phyloP scores from a whole-genome alignment of 1,284 basidiomycete genomes.

The Baeospora myosura region DNA sequence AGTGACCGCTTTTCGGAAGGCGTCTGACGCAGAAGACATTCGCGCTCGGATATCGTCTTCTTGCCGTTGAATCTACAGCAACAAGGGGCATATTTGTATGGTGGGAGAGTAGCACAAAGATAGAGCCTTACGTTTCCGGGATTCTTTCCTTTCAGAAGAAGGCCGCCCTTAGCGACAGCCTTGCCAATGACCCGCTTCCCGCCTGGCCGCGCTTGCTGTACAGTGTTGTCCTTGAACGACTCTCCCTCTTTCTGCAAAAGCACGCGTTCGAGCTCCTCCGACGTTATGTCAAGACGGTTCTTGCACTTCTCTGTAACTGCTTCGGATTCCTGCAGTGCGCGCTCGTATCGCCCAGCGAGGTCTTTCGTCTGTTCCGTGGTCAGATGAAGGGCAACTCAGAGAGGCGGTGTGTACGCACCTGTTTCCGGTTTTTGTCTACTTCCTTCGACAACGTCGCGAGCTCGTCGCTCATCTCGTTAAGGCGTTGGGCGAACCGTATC shows the following conservation, averaged over 20 bases:
- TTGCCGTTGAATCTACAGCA: constrained; percentile 78
- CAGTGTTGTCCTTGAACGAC: constrained; percentile 66
- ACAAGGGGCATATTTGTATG: constrained; percentile 8
- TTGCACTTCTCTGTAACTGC: constrained; percentile 84
- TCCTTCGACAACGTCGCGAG: constrained; percentile 81
- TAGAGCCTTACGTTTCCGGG: constrained; percentile 82
- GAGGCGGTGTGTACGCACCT: constrained; percentile 36
- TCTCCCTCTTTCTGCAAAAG: constrained; percentile 94
- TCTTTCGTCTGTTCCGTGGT: constrained; percentile 70
- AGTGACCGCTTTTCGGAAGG: constrained; percentile 85
- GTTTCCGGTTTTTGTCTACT: constrained; percentile 90
- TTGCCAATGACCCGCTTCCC: constrained; percentile 75
- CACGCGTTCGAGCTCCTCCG: constrained; percentile 93
- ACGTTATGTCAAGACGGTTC: constrained; percentile 77
- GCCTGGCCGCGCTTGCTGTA: constrained; percentile 55
- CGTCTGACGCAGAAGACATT: constrained; percentile 82
- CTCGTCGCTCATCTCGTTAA: constrained; percentile 96
- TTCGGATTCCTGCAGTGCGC: constrained; percentile 87
- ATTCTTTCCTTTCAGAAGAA: constrained; percentile 90
- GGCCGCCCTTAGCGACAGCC: constrained; percentile 87
- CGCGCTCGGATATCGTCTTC: constrained; percentile 89
- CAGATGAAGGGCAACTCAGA: constrained; percentile 5
- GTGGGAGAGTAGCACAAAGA: constrained; percentile 13
- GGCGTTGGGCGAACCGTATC: constrained; percentile 75
- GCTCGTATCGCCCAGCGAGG: constrained; percentile 80